phyloP scores from a whole-genome alignment of 202 grass and related monocot genomes.

The Elaeis oleifera region DNA sequence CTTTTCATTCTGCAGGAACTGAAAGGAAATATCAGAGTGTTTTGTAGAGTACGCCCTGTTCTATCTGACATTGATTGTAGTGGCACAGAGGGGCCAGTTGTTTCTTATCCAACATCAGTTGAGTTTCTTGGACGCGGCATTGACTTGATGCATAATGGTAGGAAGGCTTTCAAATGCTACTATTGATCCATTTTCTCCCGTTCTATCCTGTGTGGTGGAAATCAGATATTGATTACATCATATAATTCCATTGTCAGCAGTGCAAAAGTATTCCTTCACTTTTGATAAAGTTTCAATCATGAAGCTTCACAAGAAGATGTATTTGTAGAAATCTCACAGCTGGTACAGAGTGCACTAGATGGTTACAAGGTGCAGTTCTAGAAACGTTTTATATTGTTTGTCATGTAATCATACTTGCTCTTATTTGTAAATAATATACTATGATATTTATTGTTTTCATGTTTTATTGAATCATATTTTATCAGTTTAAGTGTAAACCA shows the following conservation, averaged over 20 bases:
- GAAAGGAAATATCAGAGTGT: conserved; percentile 95
- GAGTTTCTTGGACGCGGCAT: conserved; percentile 64
- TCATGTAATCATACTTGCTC: background rate
- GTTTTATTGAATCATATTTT: too few relatives aligned
- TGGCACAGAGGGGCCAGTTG: conserved; percentile 29
- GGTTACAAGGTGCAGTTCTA: conserved; percentile 69
- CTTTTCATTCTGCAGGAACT: conserved; percentile 51
- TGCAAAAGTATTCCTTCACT: conserved; percentile 63
- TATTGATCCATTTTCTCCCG: background rate
- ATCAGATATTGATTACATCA: background rate
- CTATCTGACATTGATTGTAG: conserved; percentile 38
- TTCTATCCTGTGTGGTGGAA: background rate
- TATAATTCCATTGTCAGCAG: conserved; percentile 37
- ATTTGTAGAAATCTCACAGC: conserved; percentile 88
- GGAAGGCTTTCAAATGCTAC: background rate
- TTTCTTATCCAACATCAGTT: conserved; percentile 72
- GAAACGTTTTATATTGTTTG: background rate
- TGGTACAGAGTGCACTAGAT: conserved; percentile 90
- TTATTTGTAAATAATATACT: too few relatives aligned
- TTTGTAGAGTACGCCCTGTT: conserved; percentile 84
- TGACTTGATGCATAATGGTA: conserved; percentile 67
- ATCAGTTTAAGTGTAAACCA: too few relatives aligned
- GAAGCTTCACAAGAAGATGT: conserved; percentile 76
- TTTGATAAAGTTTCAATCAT: conserved; percentile 81
- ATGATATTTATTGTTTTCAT: too few relatives aligned